phyloP scores from a whole-genome alignment of 169 alveolate species.

The Pseudocohnilembus persalinus region DNA sequence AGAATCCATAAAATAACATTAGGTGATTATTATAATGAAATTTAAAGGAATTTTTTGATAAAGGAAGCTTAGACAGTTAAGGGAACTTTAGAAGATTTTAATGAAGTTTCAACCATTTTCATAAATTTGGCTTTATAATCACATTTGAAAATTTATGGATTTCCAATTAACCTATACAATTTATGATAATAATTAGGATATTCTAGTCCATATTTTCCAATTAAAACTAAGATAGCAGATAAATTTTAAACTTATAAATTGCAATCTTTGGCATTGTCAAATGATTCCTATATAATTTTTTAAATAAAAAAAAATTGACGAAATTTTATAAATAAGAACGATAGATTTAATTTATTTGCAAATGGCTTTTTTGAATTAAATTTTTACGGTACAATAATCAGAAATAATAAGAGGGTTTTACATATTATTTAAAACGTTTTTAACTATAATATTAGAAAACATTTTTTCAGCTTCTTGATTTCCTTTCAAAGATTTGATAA shows the following conservation, averaged over 20 bases:
- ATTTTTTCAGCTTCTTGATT: background rate
- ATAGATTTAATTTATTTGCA: background rate
- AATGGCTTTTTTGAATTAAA: no score
- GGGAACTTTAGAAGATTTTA: slow-evolving; percentile 9
- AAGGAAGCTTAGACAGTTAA: slow-evolving; percentile 1
- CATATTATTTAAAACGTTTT: background rate
- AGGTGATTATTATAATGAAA: slow-evolving; percentile 4
- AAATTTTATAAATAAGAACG: no score
- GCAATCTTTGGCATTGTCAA: slow-evolving; percentile 8
- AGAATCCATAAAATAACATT: slow-evolving; percentile 21
- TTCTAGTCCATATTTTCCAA: slow-evolving; percentile 20
- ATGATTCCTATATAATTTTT: background rate
- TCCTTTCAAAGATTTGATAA: background rate
- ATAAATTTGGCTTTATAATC: slow-evolving; percentile 8
- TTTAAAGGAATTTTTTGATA: slow-evolving; percentile 4
- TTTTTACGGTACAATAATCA: background rate
- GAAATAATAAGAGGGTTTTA: background rate
- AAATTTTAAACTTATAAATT: slow-evolving; percentile 2
- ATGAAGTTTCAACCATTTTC: slow-evolving; percentile 19
- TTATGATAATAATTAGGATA: slow-evolving; percentile 19
- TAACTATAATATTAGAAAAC: background rate
- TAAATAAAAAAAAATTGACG: no score
- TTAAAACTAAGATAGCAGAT: background rate
- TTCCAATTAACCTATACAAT: background rate
- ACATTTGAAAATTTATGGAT: slow-evolving; percentile 3